Base-by-base conservation (phyloP, 495 filamentous ascomycete species). In the Penicillium macrosclerotiorum region DNA sequence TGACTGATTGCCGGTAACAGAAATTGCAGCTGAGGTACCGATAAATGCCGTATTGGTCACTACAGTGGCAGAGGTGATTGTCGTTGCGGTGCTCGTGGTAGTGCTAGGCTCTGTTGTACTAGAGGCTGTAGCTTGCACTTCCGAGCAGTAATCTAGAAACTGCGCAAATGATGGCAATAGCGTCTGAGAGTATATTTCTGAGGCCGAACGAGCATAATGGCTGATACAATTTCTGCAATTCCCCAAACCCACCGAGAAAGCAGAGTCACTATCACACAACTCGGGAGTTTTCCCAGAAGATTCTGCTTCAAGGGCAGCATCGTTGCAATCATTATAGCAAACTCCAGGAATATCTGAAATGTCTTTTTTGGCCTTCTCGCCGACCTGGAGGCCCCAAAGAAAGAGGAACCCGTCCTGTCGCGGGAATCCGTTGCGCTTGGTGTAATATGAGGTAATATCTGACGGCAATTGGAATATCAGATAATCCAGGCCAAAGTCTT, bases 401-500 rank as follows among this genome's bases (percentile, higher is more conserved):
- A 6, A 19, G 9, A 16, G 25, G 18, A 11, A 25, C 17, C 24
- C 29, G 14, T 30, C 33, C 8, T n/a, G 20, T 5, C 11, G 19
- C 8, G 39, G 12, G 11, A 20, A 13, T 3, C 38, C 16, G 12
- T 32, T 17, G 9, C 43, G 42, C 33, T 51, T 60, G 29, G 30
- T 34, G 20, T 16, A 38, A 3, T 11, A 33, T 12, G 3, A 16
- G 20, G 18, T 37, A 26, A 4, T 54, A n/a, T n/a, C 43, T 14
- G 50, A 45, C 0, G 46, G 35, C 11, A 31, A 44, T 24, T 30
- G 59, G 51, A 88, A 87, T 26, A 89, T 83, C 24, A 69, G 72
- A 46, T 81, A 76, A 36, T 72, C 76, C 19, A 89, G 54, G 6
- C 82, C 83, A 53, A 89, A 89, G 12, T 67, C 69, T 1, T 58